A percentile compares a stretch with the other conserved stretches of the same genome.
phyloP scores from a whole-genome alignment of 1,139 yeast species.

The Magnusiomyces ingens region DNA sequence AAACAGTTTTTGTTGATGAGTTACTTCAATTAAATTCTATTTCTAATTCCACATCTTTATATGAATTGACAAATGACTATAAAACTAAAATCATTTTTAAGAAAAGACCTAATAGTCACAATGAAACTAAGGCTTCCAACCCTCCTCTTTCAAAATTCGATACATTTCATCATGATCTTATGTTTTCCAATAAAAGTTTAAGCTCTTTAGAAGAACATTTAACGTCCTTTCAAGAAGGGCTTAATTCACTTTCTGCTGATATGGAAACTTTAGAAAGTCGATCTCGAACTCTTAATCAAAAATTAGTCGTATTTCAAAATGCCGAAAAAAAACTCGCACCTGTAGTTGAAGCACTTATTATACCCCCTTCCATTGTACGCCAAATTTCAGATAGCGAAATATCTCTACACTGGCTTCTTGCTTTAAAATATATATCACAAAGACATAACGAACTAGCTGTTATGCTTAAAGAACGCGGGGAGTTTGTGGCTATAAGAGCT shows the following conservation, averaged over 20 bases:
- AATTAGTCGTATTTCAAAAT: conserved; percentile 49
- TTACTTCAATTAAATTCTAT: neutral
- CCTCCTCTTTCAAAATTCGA: conserved; percentile 26
- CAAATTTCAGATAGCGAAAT: conserved; percentile 31
- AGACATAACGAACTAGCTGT: conserved; percentile 20
- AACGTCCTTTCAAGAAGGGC: conserved; percentile 47
- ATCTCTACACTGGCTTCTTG: conserved; percentile 32
- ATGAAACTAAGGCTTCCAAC: too few relatives aligned
- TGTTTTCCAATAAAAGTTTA: conserved; percentile 36
- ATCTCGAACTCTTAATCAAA: conserved; percentile 51
- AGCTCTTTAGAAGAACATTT: conserved; percentile 39
- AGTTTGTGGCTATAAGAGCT: conserved; percentile 25
- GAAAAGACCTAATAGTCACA: conserved; percentile 18
- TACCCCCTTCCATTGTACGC: conserved; percentile 51
- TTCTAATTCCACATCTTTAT: neutral
- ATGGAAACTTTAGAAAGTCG: conserved; percentile 51
- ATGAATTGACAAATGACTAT: neutral
- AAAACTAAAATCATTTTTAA: conserved; percentile 8
- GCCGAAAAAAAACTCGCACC: conserved; percentile 61
- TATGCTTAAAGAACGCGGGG: conserved; percentile 14
- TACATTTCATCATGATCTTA: conserved; percentile 36
- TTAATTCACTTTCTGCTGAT: conserved; percentile 53
- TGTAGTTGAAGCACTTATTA: conserved; percentile 60
- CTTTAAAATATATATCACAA: conserved; percentile 26
- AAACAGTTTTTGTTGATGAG: too few relatives aligned